Evolutionary conservation across 2,329 filamentous ascomycete species (phyloP), one percentile per base, ranked within the genome.

Genomic region (Microsporum ferrugineum): DNA sequence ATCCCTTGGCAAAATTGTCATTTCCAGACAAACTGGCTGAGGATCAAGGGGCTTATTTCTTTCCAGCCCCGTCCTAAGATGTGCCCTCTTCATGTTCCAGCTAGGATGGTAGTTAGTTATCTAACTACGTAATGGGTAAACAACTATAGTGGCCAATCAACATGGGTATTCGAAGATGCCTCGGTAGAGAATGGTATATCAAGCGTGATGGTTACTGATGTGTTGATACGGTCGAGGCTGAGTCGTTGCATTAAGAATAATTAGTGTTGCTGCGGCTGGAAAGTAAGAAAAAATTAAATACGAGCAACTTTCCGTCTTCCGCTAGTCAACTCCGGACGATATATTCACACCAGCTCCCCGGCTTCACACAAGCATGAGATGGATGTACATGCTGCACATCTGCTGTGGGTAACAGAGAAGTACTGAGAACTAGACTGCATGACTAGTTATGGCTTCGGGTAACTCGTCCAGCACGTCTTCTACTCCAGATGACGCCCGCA

Each of bases 1-100:
- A 17, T 53, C 29, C 49, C 49, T 53, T 53, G 49, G 49, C 49
- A 53, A 53, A 53, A 27, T 53, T 53, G 49, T 53, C 49, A 14
- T 31, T 53, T 53, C 14, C 6, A 8, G 49, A 33, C 14, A 53
- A 53, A 10, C 10, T 10, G 3, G 39, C 4, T 29, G 43, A 27
- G 10, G 43, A 14, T 47, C 43, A 1, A 27, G 23, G 7, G 10
- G 5, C 5, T 2, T 10, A 23, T 29, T 23, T 8, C 10, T 47
- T 23, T 47, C 5, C 23, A 29, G 7, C 7, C 27, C 7, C 6
- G 17, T 10, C 17, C 6, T 5, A 17, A 17, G 43, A 5, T 29
- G 43, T 17, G 43, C 43, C 43, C 43, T 8, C 23, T 23, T 29
- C 43, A 17, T 47, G 43, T 47, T 47, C 43, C 43, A 14, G 39